Conservation (phyloP, 768 basidiomycete species). For the Tremella mesenterica region DNA sequence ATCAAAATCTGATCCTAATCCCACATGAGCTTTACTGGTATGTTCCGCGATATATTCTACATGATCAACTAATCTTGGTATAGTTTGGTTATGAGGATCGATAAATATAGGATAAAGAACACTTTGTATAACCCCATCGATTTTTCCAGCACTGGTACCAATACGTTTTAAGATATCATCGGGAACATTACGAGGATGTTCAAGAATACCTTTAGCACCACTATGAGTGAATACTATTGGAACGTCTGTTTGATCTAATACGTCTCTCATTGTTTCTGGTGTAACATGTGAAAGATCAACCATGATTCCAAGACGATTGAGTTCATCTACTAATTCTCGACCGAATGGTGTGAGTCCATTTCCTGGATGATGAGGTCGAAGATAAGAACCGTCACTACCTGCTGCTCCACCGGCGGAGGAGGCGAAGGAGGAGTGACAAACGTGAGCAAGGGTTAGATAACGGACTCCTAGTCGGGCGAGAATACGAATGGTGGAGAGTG, state of each 20-base stretch:
- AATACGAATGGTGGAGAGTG: conserved; percentile 15
- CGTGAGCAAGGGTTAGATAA: conserved; percentile 23
- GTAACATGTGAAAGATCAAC: conserved; percentile 24
- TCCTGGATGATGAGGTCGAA: conserved; percentile 12
- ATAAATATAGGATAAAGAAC: conserved; percentile 19
- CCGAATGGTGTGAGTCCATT: conserved; percentile 21
- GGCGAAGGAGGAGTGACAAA: conserved; percentile 22
- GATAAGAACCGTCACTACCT: conserved; percentile 6
- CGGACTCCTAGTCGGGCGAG: conserved; percentile 16
- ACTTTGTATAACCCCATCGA: conserved; percentile 13
- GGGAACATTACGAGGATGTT: conserved; percentile 29
- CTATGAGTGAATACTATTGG: conserved; percentile 25
- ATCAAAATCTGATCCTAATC: conserved; percentile 21
- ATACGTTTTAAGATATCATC: conserved; percentile 17
- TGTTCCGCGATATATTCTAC: conserved; percentile 20
- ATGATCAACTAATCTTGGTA: conserved; percentile 18
- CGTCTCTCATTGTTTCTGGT: conserved; percentile 11
- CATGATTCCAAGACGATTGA: conserved; percentile 27
- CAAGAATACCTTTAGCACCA: conserved; percentile 9
- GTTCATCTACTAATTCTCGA: conserved; percentile 9
- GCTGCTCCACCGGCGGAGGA: conserved; percentile 18
- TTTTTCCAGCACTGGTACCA: conserved; percentile 12
- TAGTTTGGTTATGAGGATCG: conserved; percentile 14
- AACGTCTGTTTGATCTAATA: conserved; percentile 11
- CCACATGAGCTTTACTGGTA: conserved; percentile 13